Evolutionary conservation across 371 early-diverging fungal genomes (phyloP).

Genomic region (Rhizopus sp.): DNA sequence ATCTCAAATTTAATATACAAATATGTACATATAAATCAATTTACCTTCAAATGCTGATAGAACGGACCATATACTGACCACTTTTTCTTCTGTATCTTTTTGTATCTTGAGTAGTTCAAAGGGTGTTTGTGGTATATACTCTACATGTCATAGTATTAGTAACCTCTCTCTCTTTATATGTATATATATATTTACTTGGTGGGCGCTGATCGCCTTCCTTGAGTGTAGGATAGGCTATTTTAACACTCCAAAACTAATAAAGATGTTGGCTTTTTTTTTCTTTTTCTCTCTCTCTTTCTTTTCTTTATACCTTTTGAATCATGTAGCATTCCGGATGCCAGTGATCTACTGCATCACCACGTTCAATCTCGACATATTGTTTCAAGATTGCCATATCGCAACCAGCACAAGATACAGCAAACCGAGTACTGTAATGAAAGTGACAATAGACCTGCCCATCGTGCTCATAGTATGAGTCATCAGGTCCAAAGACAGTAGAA

Average conservation of each 20-base stretch:
- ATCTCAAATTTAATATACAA: background rate
- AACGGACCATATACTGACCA: slow-evolving; percentile 84
- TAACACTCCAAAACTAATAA: slow-evolving; percentile 74
- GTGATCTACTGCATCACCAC: slow-evolving; percentile 73
- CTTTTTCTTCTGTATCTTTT: slow-evolving; percentile 74
- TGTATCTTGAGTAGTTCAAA: slow-evolving; percentile 24
- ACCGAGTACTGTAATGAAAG: slow-evolving; percentile 89
- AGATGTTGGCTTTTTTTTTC: no score
- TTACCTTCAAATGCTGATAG: slow-evolving; percentile 84
- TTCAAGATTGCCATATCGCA: slow-evolving; percentile 92
- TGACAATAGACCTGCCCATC: slow-evolving; percentile 91
- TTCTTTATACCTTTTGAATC: slow-evolving; percentile 76
- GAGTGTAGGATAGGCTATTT: slow-evolving; percentile 42
- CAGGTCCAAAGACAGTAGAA: slow-evolving; percentile 88
- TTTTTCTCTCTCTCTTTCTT: no score
- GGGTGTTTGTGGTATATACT: slow-evolving; percentile 22
- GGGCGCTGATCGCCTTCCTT: slow-evolving; percentile 16
- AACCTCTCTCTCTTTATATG: background rate
- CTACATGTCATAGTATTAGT: slow-evolving; percentile 7
- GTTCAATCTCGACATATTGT: slow-evolving; percentile 89
- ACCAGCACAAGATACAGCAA: slow-evolving; percentile 90
- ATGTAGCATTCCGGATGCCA: slow-evolving; percentile 99
- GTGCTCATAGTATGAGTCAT: slow-evolving; percentile 95
- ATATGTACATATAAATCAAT: no score
- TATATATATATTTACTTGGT: slow-evolving; percentile 4